Evolutionary conservation across 805 yeast species (phyloP).

Genomic region (Metschnikowia corniflorae): DNA sequence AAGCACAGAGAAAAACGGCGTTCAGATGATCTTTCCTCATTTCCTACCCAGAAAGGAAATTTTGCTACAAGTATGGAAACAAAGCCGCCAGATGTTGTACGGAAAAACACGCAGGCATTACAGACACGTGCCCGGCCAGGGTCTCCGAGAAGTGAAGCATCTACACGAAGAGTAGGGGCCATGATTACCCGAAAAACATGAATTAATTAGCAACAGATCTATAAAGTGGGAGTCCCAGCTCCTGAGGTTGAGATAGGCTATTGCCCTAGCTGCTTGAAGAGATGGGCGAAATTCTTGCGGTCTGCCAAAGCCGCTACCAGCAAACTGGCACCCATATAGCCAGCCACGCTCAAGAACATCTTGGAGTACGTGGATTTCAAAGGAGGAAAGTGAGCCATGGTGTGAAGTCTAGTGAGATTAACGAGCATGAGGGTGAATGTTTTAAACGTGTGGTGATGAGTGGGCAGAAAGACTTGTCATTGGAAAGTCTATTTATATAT

Average conservation of each 20-base stretch:
- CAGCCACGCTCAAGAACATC: slow-evolving; percentile 20
- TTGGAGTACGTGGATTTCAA: slow-evolving; percentile 14
- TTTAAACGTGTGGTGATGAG: too few species aligned
- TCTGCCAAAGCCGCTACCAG: slow-evolving; percentile 32
- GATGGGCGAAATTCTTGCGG: slow-evolving; percentile 24
- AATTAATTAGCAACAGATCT: background rate
- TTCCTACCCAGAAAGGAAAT: slow-evolving; percentile 41
- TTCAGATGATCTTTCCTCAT: slow-evolving; percentile 40
- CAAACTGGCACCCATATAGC: slow-evolving; percentile 25
- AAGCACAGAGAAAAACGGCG: slow-evolving; percentile 16
- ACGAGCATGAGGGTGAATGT: slow-evolving; percentile 9
- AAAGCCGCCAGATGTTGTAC: slow-evolving; percentile 36
- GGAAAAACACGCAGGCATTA: slow-evolving; percentile 16
- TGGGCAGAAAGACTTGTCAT: too few species aligned
- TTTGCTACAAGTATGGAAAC: slow-evolving; percentile 37
- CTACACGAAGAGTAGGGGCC: slow-evolving; percentile 8
- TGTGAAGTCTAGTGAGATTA: slow-evolving; percentile 7
- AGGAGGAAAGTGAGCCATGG: slow-evolving; percentile 12
- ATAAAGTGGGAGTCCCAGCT: too few species aligned
- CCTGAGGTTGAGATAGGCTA: slow-evolving; percentile 1
- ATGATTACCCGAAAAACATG: too few species aligned
- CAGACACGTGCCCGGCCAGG: slow-evolving; percentile 20
- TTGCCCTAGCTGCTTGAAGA: slow-evolving; percentile 32
- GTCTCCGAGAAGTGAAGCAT: slow-evolving; percentile 18
- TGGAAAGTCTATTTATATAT: too few species aligned